Base-by-base conservation (phyloP, 495 filamentous ascomycete species). In the Aspergillus haitiensis region DNA sequence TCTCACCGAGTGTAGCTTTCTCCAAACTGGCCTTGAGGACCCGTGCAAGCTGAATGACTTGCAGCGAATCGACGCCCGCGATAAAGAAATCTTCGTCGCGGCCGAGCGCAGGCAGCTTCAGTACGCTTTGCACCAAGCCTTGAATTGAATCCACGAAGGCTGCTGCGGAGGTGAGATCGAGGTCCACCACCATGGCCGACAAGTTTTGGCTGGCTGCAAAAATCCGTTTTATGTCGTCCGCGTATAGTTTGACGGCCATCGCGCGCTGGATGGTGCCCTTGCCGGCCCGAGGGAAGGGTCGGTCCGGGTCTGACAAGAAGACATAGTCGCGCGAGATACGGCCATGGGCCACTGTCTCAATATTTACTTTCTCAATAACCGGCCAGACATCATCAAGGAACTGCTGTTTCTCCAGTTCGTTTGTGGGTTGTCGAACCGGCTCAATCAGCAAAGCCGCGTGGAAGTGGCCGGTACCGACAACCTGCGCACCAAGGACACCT, bases 191-290 rank as follows among this genome's bases (percentile, higher is more conserved):
- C 15, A 34, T 27, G n/a, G 33, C 32, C 4, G 36, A 42, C 0
- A 3, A 47, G 6, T 52, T 42, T 2, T 34, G 11, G 15, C 32
- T 39, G 2, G 52, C 7, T 7, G 47, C 46, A n/a, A 53, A 65
- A 5, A 65, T 59, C 15, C 47, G 35, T 7, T 59, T 36, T 7
- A 65, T 61, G 5, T 65, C 63, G 7, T 58, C 40, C 13, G 33
- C 45, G 39, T 65, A 65, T 7, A 55, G 10, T 11, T 40, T 45
- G 2, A 52, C 36, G 6, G 37, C 55, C 32, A 47, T 46, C 2
- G 36, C 39, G 13, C 81, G 70, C 63, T 81, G 75, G 6, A 86
- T 68, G 2, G 78, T 83, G 0, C 82, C 83, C 64, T 87, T 85
- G 2, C 48, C 48, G 0, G 56, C 39, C 3, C 36, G 36, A 10